Conservation (phyloP, 129 eudicot genomes). For the Tagetes erecta region DNA sequence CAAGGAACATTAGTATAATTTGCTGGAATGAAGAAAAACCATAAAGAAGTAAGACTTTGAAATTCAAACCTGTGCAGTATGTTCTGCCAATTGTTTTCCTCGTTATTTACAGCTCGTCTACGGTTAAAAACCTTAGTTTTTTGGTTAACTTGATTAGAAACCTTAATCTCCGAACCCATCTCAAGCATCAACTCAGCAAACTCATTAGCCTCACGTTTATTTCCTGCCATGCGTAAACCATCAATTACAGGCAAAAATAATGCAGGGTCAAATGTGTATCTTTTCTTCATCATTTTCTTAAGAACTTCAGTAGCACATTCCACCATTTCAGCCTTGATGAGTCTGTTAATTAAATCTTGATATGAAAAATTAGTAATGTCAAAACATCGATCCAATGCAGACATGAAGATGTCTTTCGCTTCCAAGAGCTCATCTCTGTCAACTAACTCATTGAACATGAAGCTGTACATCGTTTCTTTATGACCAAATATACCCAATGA, state of each 20-base stretch:
- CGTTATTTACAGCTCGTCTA: slow-evolving; percentile 30
- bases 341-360: slow-evolving; percentile 63
- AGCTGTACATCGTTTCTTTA: slow-evolving; percentile 55
- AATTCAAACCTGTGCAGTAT: slow-evolving; percentile 65
- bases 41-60: not conserved
- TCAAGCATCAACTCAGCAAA: slow-evolving; percentile 79
- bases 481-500: slow-evolving; percentile 65
- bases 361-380: slow-evolving; percentile 60
- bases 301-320: slow-evolving; percentile 63
- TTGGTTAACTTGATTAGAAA: slow-evolving; percentile 42
- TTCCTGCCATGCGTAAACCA: slow-evolving; percentile 54
- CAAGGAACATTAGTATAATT: not conserved
- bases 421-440: slow-evolving; percentile 70
- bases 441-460: slow-evolving; percentile 82
- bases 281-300: slow-evolving; percentile 53
- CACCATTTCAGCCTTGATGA: slow-evolving; percentile 62
- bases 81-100: slow-evolving; percentile 57
- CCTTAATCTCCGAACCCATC: slow-evolving; percentile 59
- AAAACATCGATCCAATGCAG: slow-evolving; percentile 60
- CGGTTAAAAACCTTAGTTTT: slow-evolving; percentile 29
- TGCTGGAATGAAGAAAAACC: not conserved
- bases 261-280: slow-evolving; percentile 79
- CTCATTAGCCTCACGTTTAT: slow-evolving; percentile 75
- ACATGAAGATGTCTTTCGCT: slow-evolving; percentile 68
- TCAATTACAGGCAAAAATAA: slow-evolving; percentile 84